These are phyloP conservation scores for Filobasidium uniguttulatum DNA, from an alignment of 1,284 basidiomycete species.

Conservation along the genomic window DNA sequence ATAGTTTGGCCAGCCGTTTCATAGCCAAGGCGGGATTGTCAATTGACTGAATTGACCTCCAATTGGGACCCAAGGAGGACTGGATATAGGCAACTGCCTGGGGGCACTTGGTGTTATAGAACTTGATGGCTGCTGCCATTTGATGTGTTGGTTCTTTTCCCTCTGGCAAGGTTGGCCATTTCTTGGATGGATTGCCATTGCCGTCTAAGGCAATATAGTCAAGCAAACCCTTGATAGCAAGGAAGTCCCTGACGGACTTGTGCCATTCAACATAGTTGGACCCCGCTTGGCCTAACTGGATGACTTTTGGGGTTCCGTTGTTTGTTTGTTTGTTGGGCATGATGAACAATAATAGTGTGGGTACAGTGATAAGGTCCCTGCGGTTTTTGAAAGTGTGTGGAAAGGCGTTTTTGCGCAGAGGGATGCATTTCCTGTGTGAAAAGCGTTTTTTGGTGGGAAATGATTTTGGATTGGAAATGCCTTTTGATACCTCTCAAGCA, in stretches of 20 bases:
- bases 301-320: no score
- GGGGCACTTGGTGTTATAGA: neutral
- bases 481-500: no score
- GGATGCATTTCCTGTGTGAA: no score
- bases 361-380: no score
- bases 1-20: neutral
- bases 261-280: neutral
- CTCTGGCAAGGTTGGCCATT: neutral
- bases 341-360: no score
- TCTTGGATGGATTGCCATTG: neutral
- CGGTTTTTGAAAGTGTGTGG: no score
- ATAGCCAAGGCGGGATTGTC: no score
- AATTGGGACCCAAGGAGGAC: neutral
- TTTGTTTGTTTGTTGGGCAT: no score
- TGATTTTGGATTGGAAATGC: no score
- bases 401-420: no score
- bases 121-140: neutral
- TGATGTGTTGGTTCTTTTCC: no score
- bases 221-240: neutral
- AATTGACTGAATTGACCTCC: neutral
- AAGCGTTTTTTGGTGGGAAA: no score
- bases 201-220: neutral
- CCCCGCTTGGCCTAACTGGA: neutral
- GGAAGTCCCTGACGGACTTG: neutral
- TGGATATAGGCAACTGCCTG: neutral